These are phyloP conservation scores for Ceratocystis albifundus DNA, from an alignment of 2,329 filamentous ascomycete genomes.

Conservation along the genomic window DNA sequence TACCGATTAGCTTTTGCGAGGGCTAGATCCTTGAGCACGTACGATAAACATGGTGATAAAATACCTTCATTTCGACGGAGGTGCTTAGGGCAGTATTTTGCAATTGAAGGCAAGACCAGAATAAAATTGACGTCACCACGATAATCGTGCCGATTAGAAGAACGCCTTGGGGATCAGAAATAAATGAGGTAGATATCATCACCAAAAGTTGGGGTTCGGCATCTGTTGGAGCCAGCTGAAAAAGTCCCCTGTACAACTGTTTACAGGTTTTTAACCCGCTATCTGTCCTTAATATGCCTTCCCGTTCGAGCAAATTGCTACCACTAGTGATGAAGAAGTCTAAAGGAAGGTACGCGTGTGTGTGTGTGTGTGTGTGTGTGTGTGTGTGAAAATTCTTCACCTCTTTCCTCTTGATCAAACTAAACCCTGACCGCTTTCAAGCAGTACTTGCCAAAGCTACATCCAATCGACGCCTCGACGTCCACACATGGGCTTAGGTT, in stretches of 20 bases:
- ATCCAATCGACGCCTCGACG: too few species aligned
- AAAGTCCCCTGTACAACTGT: not conserved
- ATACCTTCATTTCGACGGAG: not conserved
- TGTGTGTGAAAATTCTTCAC: slow-evolving; percentile 10
- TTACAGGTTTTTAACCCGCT: not conserved
- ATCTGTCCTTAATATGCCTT: slow-evolving; percentile 2
- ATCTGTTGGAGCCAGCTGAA: not conserved
- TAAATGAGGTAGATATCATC: not conserved
- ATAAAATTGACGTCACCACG: slow-evolving; percentile 6
- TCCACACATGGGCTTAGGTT: too few species aligned
- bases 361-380: too few species aligned
- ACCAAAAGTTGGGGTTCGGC: not conserved
- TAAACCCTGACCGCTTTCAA: not conserved
- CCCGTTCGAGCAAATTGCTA: not conserved
- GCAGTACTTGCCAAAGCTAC: too few species aligned
- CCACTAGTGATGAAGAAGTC: slow-evolving; percentile 1
- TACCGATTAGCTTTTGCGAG: not conserved
- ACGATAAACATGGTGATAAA: not conserved
- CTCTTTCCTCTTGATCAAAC: not conserved
- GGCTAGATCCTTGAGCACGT: not conserved
- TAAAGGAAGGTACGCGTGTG: not conserved
- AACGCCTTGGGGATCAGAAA: not conserved
- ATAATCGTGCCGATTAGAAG: not conserved
- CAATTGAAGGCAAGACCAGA: not conserved
- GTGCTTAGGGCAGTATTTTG: not conserved